A percentile compares a stretch with the other conserved stretches of the same genome.
Conservation (phyloP, 306 rosid genomes). For the Cucurbita argyrosperma region DNA sequence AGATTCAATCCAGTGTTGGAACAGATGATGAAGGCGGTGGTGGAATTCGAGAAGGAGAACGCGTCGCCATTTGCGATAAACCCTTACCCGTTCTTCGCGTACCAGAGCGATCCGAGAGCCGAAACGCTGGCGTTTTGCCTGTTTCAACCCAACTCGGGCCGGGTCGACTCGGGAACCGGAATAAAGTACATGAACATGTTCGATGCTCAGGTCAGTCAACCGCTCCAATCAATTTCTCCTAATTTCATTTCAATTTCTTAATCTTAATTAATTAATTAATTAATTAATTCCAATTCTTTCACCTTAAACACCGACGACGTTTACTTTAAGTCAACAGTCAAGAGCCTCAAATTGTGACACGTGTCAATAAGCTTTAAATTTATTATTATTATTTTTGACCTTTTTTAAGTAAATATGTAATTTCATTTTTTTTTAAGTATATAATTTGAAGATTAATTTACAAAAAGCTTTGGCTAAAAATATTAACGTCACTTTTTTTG, state of each 20-base stretch:
- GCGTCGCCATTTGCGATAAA: slow-evolving; percentile 55
- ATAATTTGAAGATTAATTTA: too few species aligned
- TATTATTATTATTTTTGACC: too few species aligned
- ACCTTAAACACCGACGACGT: slow-evolving; percentile 9
- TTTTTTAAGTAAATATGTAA: too few species aligned
- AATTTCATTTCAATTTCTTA: not conserved
- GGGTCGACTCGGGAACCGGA: slow-evolving; percentile 60
- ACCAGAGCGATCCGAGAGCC: slow-evolving; percentile 63
- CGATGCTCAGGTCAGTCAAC: slow-evolving; percentile 65
- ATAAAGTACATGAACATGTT: slow-evolving; percentile 82
- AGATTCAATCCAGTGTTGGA: slow-evolving; percentile 30
- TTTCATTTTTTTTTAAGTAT: too few species aligned
- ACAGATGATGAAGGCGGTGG: slow-evolving; percentile 22
- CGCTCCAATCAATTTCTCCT: not conserved
- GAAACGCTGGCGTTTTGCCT: slow-evolving; percentile 76
- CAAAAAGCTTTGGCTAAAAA: too few species aligned
- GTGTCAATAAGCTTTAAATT: not conserved
- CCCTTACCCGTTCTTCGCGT: slow-evolving; percentile 81
- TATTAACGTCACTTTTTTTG: not conserved
- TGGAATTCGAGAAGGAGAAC: slow-evolving; percentile 44
- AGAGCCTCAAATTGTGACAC: not conserved
- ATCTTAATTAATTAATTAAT: not conserved
- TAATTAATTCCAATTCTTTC: not conserved
- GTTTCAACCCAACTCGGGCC: slow-evolving; percentile 75
- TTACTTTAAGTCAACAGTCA: not conserved